Conservation (phyloP, 2,329 filamentous ascomycete species). For the Cytospora leucostoma region DNA sequence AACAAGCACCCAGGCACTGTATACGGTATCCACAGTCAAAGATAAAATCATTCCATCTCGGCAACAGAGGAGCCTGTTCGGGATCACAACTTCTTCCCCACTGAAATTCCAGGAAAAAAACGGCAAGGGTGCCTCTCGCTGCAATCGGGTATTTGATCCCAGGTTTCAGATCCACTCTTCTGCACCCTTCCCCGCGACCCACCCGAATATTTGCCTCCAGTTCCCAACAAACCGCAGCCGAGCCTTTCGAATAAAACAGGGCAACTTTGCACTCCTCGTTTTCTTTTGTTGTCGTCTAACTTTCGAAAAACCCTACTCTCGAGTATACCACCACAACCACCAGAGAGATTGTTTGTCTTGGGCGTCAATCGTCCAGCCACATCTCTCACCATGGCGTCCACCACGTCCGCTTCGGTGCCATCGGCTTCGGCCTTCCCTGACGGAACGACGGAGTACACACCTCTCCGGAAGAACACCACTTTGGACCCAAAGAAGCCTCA, state of each 20-base stretch:
- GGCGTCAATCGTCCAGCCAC: constrained; percentile 8
- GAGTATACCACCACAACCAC: neutral
- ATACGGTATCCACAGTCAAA: neutral
- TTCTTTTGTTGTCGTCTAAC: neutral
- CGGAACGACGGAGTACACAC: constrained; percentile 58
- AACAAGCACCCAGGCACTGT: too few relatives aligned
- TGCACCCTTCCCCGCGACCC: constrained; percentile 1
- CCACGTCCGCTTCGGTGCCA: constrained; percentile 41
- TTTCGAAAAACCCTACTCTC: constrained; percentile 1
- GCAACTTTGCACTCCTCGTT: neutral
- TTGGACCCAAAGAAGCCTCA: constrained; percentile 71
- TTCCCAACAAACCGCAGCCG: neutral
- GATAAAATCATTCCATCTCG: neutral
- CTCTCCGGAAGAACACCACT: constrained; percentile 42
- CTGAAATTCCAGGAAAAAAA: neutral
- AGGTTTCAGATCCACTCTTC: neutral
- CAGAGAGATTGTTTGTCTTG: constrained; percentile 10
- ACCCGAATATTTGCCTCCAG: neutral
- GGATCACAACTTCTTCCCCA: neutral
- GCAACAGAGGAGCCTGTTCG: neutral
- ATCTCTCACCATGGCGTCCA: constrained; percentile 35
- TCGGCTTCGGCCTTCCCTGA: constrained; percentile 48
- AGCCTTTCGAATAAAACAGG: neutral
- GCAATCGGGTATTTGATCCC: neutral
- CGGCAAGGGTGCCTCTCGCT: neutral